phyloP scores from a whole-genome alignment of 2,329 filamentous ascomycete species.

The Fusarium keratoplasticum region DNA sequence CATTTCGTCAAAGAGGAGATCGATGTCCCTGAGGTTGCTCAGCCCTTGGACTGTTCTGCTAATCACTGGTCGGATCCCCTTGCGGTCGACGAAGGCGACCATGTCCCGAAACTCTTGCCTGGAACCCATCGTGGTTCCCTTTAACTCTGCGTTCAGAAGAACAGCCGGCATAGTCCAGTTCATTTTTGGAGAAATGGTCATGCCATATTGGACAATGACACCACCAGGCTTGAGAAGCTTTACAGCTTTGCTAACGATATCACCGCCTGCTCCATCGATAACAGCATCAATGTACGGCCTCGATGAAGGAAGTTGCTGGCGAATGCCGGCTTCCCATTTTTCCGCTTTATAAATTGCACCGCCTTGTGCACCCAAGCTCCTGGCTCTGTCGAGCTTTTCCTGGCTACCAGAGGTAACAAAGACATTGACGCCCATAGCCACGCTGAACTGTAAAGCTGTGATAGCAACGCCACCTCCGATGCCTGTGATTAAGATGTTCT shows the following conservation, averaged over 20 bases:
- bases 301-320: background rate
- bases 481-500: background rate
- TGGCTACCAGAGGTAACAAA: background rate
- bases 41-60: background rate
- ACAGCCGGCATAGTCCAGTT: background rate
- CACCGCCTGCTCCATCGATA: background rate
- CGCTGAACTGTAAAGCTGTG: background rate
- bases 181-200: background rate
- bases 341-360: background rate
- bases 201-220: background rate
- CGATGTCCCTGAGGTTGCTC: background rate
- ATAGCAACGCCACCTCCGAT: background rate
- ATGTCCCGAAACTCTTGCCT: background rate
- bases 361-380: background rate
- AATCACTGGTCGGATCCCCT: background rate
- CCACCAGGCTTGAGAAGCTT: background rate
- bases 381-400: background rate
- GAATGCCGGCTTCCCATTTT: background rate
- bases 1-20: background rate
- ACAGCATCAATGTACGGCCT: background rate
- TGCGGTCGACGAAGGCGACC: background rate
- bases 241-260: background rate
- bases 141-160: background rate
- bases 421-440: background rate
- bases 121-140: background rate